Evolutionary conservation across 2,329 filamentous ascomycete species (phyloP).

Genomic region (Colletotrichum gloeosporioides): DNA sequence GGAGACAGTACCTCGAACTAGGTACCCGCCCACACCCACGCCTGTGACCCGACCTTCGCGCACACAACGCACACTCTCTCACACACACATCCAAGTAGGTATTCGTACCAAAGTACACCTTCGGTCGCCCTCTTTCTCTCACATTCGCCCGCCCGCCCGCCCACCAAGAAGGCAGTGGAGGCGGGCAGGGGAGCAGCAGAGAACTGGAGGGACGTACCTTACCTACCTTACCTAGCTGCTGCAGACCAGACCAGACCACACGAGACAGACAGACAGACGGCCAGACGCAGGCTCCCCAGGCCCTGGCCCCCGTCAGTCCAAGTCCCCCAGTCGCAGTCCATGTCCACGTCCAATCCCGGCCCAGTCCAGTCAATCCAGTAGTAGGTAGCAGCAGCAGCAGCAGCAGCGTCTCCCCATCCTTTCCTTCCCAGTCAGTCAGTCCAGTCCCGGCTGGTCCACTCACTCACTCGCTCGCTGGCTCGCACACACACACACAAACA

Average conservation of each 20-base stretch:
- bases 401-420: not conserved
- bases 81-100: not conserved
- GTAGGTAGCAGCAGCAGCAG: not conserved
- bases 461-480: not conserved
- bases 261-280: not conserved
- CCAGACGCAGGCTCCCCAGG: not conserved
- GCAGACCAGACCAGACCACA: not conserved
- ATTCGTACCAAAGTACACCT: not conserved
- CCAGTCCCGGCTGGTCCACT: not conserved
- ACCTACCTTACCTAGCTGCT: not conserved
- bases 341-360: not conserved
- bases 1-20: constrained; percentile 1
- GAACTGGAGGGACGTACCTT: not conserved
- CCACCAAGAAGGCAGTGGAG: not conserved
- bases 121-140: not conserved
- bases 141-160: not conserved
- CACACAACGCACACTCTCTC: not conserved
- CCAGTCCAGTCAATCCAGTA: not conserved
- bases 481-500: not conserved
- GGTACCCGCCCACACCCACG: constrained; percentile 13
- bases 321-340: not conserved
- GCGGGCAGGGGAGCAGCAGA: not conserved
- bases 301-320: not conserved
- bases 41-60: not conserved
- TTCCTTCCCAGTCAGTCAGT: not conserved